These are phyloP conservation scores for Maudiozyma saulgeensis DNA, from an alignment of 805 yeast species.

Conservation along the genomic window DNA sequence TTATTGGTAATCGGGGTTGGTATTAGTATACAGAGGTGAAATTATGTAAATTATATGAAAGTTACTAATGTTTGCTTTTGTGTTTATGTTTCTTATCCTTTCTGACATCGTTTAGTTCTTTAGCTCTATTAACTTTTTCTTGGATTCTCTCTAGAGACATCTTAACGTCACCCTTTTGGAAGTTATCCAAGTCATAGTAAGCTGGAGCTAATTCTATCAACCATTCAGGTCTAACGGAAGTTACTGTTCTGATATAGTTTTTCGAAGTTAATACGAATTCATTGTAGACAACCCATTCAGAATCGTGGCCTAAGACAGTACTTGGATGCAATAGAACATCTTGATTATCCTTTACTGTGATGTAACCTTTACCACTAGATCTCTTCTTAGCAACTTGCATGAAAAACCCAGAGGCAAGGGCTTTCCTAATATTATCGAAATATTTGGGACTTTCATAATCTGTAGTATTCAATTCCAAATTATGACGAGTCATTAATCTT, in stretches of 20 bases:
- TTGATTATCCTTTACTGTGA: slow-evolving; percentile 91
- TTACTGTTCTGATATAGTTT: slow-evolving; percentile 90
- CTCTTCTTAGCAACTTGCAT: slow-evolving; percentile 96
- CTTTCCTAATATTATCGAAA: slow-evolving; percentile 73
- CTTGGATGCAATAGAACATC: slow-evolving; percentile 92
- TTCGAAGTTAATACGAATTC: slow-evolving; percentile 91
- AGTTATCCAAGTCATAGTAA: slow-evolving; percentile 54
- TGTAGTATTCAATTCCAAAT: slow-evolving; percentile 61
- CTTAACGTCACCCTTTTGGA: slow-evolving; percentile 63
- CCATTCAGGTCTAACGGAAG: slow-evolving; percentile 88
- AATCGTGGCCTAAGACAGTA: slow-evolving; percentile 77
- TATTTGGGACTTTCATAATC: slow-evolving; percentile 58
- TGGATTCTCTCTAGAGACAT: slow-evolving; percentile 54
- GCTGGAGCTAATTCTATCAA: slow-evolving; percentile 66
- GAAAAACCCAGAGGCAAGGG: slow-evolving; percentile 86
- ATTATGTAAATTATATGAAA: not conserved
- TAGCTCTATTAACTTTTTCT: slow-evolving; percentile 39
- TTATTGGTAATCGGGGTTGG: not conserved
- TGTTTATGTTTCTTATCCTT: slow-evolving; percentile 12
- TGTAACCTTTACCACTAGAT: slow-evolving; percentile 71
- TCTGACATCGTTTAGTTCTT: slow-evolving; percentile 24
- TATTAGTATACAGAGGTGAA: not conserved
- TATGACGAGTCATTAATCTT: slow-evolving; percentile 74
- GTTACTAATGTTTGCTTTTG: not conserved
- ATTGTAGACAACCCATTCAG: slow-evolving; percentile 90